Base-by-base conservation (phyloP, 768 basidiomycete species). In the Podaxis sp. region DNA sequence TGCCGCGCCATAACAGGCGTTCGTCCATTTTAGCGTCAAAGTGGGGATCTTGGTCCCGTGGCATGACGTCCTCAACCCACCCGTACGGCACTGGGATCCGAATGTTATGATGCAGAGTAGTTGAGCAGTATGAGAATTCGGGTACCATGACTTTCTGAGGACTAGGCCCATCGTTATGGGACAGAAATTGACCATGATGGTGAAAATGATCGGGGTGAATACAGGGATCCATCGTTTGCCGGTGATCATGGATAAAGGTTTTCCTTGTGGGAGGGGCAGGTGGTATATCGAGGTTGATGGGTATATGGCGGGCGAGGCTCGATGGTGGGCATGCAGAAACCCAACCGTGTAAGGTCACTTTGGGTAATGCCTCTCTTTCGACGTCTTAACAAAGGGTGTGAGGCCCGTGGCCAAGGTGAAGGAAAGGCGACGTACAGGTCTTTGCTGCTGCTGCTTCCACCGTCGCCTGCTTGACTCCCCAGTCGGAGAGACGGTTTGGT, bases 1-100 rank as follows among this genome's bases (percentile, higher is more conserved):
- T 82, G 2, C 91, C 91, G 42, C 91, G 78, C 91, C 91, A 92
- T 42, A 84, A 75, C 16, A 91, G 64, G 3, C 82, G 74, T 61
- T 87, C 83, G 67, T 88, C 81, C 1, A 72, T 28, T 73, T 88
- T 91, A 35, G 81, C 76, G 14, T 85, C 81, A 83, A 87, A 93
- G 0, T 76, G 77, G 7, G 86, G 81, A 69, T 90, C 84, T 64
- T 85, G 75, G 2, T 69, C 69, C 2, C 74, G 73, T 5, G 76
- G 72, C 9, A 67, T 67, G 4, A 77, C 68, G 13, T 79, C 79
- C 5, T 76, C 78, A 0, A 77, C 54, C 81, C 81, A 86, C 14
- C 72, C 76, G 52, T 82, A 81, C 0, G 78, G 75, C 1, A 74
- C 74, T 0, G 82, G 77, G 3, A 79, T 74, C 35, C 80, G 80